phyloP scores from a whole-genome alignment of 2,329 filamentous ascomycete species.

The Aciculosporium take region DNA sequence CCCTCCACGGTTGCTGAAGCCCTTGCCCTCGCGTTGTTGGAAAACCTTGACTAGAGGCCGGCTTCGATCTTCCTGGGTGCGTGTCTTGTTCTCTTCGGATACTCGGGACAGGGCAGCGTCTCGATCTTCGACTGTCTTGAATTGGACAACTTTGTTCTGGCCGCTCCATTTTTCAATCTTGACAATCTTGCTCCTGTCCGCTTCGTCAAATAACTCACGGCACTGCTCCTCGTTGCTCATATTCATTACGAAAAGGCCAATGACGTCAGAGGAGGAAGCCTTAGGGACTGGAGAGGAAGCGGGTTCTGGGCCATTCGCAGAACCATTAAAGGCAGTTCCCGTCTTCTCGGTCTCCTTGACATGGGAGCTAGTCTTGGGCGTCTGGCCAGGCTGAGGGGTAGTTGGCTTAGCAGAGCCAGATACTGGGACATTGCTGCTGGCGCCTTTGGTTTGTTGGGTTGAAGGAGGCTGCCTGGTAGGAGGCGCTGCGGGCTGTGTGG shows the following conservation, averaged over 20 bases:
- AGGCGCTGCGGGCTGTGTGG: slow-evolving; percentile 21
- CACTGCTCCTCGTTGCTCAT: slow-evolving; percentile 72
- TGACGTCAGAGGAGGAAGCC: slow-evolving; percentile 48
- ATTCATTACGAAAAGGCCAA: slow-evolving; percentile 82
- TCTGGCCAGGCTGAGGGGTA: slow-evolving; percentile 36
- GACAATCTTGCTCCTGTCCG: slow-evolving; percentile 68
- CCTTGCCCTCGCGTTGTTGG: slow-evolving; percentile 48
- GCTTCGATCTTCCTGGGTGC: slow-evolving; percentile 55
- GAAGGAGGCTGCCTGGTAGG: slow-evolving; percentile 23
- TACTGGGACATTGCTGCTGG: slow-evolving; percentile 20
- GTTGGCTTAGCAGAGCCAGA: slow-evolving; percentile 24
- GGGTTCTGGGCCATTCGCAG: slow-evolving; percentile 36
- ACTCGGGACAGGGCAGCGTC: slow-evolving; percentile 64
- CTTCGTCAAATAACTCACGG: slow-evolving; percentile 65
- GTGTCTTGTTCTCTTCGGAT: slow-evolving; percentile 62
- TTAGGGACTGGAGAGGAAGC: slow-evolving; percentile 46
- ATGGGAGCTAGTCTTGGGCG: slow-evolving; percentile 23
- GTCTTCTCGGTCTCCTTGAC: slow-evolving; percentile 44
- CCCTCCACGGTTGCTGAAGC: slow-evolving; percentile 45
- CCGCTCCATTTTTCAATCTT: slow-evolving; percentile 67
- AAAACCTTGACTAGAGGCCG: slow-evolving; percentile 76
- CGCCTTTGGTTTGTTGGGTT: slow-evolving; percentile 28
- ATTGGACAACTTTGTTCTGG: slow-evolving; percentile 75
- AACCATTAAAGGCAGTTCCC: slow-evolving; percentile 36
- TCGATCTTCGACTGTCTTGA: slow-evolving; percentile 66